Conservation (phyloP, 345 rosid genomes). For the Lepidium aucheri region DNA sequence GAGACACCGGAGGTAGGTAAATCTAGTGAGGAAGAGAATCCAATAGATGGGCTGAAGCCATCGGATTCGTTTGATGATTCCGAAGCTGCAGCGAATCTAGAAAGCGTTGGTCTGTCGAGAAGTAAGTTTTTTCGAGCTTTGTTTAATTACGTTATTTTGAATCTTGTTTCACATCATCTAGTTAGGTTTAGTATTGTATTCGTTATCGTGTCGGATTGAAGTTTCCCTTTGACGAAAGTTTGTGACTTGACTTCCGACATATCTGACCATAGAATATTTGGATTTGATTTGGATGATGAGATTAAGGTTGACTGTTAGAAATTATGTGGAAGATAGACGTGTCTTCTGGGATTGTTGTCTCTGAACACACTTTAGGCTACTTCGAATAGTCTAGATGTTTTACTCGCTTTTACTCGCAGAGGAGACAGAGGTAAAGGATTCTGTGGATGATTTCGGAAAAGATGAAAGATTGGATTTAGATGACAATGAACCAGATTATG, state of each 20-base stretch:
- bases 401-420: conserved; percentile 52
- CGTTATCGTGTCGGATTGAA: not conserved
- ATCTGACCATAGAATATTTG: not conserved
- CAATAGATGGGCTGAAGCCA: not conserved
- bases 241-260: not conserved
- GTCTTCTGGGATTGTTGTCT: conserved; percentile 1
- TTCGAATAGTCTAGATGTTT: conserved; percentile 39
- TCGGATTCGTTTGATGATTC: conserved; percentile 12
- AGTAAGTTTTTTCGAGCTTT: conserved; percentile 36
- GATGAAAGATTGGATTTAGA: conserved; percentile 78
- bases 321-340: not conserved
- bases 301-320: not conserved
- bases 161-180: not conserved
- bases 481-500: conserved; percentile 72
- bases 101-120: conserved; percentile 14
- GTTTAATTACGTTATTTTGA: not conserved
- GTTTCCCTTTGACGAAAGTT: not conserved
- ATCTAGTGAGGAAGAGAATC: conserved; percentile 23
- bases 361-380: conserved; percentile 26
- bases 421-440: conserved; percentile 53
- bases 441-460: conserved; percentile 59
- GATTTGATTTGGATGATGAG: not conserved
- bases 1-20: conserved; percentile 21
- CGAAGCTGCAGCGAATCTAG: conserved; percentile 22
- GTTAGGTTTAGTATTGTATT: not conserved